Percentiles rank a stretch among this genome's conserved stretches.
Conservation (phyloP, 2,329 filamentous ascomycete species). For the Claviceps monticola region DNA sequence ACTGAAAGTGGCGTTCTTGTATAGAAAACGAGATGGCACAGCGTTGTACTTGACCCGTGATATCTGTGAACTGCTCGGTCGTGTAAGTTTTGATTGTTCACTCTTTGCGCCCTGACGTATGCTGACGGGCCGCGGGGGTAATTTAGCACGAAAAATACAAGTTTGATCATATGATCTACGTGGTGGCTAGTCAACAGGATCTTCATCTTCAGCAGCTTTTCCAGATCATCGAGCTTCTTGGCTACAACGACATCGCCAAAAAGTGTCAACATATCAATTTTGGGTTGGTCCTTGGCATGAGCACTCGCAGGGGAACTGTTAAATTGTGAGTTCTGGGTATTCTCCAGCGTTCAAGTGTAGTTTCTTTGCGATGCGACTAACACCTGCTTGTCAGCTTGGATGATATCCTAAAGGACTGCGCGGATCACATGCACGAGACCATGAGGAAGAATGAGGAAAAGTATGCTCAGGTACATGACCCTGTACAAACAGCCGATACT, state of each 20-base stretch:
- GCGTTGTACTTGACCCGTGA: slow-evolving; percentile 68
- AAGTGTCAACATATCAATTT: slow-evolving; percentile 67
- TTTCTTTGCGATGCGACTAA: background rate
- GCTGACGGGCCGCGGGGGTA: background rate
- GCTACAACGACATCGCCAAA: slow-evolving; percentile 49
- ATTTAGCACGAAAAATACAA: slow-evolving; percentile 37
- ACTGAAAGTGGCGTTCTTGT: background rate
- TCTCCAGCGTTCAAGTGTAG: background rate
- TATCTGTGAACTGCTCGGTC: slow-evolving; percentile 58
- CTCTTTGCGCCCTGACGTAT: background rate
- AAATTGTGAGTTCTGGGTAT: slow-evolving; percentile 35
- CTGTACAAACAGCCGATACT: slow-evolving; percentile 67
- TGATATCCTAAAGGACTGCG: slow-evolving; percentile 42
- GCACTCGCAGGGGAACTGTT: slow-evolving; percentile 57
- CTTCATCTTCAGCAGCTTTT: slow-evolving; percentile 60
- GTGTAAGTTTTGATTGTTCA: slow-evolving; percentile 17
- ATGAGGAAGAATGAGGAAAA: slow-evolving; percentile 87
- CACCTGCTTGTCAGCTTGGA: slow-evolving; percentile 3
- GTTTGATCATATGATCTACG: slow-evolving; percentile 71
- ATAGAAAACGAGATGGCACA: slow-evolving; percentile 53
- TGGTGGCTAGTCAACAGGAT: slow-evolving; percentile 58
- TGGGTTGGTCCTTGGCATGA: slow-evolving; percentile 58
- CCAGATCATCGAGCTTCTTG: slow-evolving; percentile 59
- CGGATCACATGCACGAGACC: slow-evolving; percentile 93
- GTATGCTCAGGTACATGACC: slow-evolving; percentile 79